Evolutionary conservation across 768 basidiomycete genomes (phyloP).

Genomic region (Leccinum rimulosum): DNA sequence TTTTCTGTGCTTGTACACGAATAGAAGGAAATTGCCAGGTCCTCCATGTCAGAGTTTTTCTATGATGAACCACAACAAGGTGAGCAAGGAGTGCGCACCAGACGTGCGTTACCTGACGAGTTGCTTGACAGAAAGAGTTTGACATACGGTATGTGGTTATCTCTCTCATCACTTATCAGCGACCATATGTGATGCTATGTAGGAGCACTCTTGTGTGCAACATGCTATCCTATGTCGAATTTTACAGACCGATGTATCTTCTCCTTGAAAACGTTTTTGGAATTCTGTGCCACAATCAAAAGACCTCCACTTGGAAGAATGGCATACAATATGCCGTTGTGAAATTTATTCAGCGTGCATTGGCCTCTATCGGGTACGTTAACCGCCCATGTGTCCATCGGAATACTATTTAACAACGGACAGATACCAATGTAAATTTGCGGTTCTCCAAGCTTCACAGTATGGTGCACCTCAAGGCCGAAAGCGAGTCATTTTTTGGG

Average conservation of each 20-base stretch:
- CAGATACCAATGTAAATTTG: conserved; percentile 62
- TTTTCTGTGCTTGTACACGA: not conserved
- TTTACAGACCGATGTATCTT: conserved; percentile 60
- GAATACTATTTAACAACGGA: not conserved
- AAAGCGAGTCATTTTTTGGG: conserved; percentile 66
- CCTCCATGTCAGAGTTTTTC: conserved; percentile 79
- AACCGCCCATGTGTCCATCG: not conserved
- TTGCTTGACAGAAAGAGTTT: conserved; percentile 44
- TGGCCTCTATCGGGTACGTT: conserved; percentile 63
- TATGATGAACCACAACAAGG: conserved; percentile 58
- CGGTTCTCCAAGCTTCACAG: conserved; percentile 64
- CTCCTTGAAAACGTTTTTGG: conserved; percentile 75
- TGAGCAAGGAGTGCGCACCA: conserved; percentile 20
- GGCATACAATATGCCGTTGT: conserved; percentile 54
- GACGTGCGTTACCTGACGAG: conserved; percentile 1
- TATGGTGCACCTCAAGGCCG: conserved; percentile 75
- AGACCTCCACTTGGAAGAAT: conserved; percentile 36
- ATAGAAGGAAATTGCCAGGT: conserved; percentile 37
- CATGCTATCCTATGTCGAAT: conserved; percentile 69
- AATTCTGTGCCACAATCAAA: conserved; percentile 49
- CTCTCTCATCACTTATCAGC: not conserved
- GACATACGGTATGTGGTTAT: conserved; percentile 49
- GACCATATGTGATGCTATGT: not conserved
- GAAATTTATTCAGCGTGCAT: conserved; percentile 60
- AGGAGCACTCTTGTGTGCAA: conserved; percentile 66